Evolutionary conservation across 495 filamentous ascomycete species (phyloP).

Genomic region (Usnea hakonensis): DNA sequence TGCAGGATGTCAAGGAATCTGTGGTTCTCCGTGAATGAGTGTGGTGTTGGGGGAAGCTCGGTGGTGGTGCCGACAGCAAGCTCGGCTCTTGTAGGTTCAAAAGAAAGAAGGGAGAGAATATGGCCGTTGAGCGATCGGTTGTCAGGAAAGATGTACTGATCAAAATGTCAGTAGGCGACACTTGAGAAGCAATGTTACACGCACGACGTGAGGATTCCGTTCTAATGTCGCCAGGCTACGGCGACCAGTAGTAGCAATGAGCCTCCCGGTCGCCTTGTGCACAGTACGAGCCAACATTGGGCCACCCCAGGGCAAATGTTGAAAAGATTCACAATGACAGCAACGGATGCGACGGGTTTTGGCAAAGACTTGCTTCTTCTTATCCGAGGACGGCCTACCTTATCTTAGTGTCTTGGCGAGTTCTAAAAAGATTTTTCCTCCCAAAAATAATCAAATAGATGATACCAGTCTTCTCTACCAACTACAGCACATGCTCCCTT

Average conservation of each 20-base stretch:
- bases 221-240: slow-evolving; percentile 14
- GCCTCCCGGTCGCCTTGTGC: neutral
- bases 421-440: no score
- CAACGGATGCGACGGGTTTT: no score
- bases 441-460: no score
- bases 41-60: slow-evolving; percentile 65
- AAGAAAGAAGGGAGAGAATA: slow-evolving; percentile 69
- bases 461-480: no score
- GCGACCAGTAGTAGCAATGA: neutral
- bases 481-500: no score
- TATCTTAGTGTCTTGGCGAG: no score
- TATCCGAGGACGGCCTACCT: no score
- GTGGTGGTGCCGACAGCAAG: slow-evolving; percentile 72
- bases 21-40: slow-evolving; percentile 68
- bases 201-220: slow-evolving; percentile 19
- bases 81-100: slow-evolving; percentile 55
- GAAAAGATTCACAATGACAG: no score
- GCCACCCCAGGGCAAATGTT: neutral
- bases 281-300: slow-evolving; percentile 8
- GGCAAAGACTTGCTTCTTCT: no score
- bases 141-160: slow-evolving; percentile 64
- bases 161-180: neutral
- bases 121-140: slow-evolving; percentile 37
- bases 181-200: neutral
- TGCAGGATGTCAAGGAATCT: slow-evolving; percentile 69